phyloP scores from a whole-genome alignment of 768 basidiomycete genomes.

The Lanmaoa pseudosensibilis region DNA sequence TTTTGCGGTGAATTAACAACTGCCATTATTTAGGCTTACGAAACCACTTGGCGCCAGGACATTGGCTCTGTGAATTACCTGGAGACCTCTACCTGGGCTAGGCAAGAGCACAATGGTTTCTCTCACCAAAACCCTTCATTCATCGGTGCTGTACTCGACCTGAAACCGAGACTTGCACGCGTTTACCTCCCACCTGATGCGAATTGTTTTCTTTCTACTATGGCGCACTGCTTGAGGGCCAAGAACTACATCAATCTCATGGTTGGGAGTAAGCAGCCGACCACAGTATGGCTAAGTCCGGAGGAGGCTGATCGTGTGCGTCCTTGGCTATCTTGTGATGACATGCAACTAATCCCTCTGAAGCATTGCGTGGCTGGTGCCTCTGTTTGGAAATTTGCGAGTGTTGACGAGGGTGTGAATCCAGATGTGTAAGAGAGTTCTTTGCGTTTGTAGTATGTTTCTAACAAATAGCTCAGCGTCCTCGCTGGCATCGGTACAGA shows the following conservation, averaged over 20 bases:
- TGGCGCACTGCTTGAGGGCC: constrained; percentile 79
- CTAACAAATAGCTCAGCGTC: constrained; percentile 44
- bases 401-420: constrained; percentile 65
- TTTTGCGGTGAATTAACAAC: background rate
- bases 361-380: constrained; percentile 86
- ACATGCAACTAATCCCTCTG: background rate
- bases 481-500: constrained; percentile 88
- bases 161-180: constrained; percentile 69
- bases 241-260: constrained; percentile 88
- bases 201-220: constrained; percentile 80
- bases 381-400: constrained; percentile 83
- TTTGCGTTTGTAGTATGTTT: background rate
- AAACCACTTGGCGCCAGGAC: constrained; percentile 72
- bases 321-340: background rate
- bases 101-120: constrained; percentile 89
- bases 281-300: constrained; percentile 71
- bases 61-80: constrained; percentile 79
- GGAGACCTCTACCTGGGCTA: constrained; percentile 84
- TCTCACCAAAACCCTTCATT: constrained; percentile 87
- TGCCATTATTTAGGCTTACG: constrained; percentile 38
- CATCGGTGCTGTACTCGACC: constrained; percentile 80
- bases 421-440: constrained; percentile 61
- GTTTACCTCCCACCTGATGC: constrained; percentile 91
- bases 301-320: constrained; percentile 72
- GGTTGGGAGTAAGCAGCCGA: constrained; percentile 85